Evolutionary conservation across 2,329 filamentous ascomycete species (phyloP).

Genomic region (Aspergillus thermomutatus): DNA sequence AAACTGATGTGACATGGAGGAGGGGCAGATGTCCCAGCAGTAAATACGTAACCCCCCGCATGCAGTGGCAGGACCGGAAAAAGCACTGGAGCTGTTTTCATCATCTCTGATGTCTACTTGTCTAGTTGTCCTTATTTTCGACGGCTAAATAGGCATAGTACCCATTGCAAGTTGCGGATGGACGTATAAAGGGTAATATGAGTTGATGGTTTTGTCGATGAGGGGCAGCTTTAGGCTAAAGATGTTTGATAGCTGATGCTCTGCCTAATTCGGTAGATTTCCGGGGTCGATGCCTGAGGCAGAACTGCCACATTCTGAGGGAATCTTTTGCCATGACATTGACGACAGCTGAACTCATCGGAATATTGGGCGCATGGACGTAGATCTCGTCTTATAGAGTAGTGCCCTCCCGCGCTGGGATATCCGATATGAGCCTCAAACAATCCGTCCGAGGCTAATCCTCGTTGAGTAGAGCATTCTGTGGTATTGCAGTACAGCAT

Average conservation of each 20-base stretch:
- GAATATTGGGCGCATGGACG: too few species aligned
- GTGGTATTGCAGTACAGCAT: too few species aligned
- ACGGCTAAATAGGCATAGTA: neutral
- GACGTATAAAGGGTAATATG: neutral
- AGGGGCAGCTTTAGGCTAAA: conserved; percentile 5
- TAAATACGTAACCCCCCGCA: neutral
- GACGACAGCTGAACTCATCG: too few species aligned
- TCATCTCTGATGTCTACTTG: neutral
- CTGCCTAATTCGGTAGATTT: conserved; percentile 4
- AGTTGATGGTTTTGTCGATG: neutral
- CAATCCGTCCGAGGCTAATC: neutral
- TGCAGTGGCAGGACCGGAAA: neutral
- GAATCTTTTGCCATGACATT: neutral
- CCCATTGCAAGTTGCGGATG: neutral
- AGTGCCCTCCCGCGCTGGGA: neutral
- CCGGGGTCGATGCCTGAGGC: conserved; percentile 2
- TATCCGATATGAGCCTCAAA: neutral
- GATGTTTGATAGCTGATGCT: neutral
- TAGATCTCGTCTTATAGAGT: too few species aligned
- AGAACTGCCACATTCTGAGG: neutral
- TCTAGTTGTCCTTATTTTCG: neutral
- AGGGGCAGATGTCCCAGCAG: neutral
- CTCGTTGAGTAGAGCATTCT: neutral
- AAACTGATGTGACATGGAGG: neutral
- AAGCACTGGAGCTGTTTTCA: neutral